Evolutionary conservation across 805 yeast species (phyloP).

Genomic region (Cyberlindnera euphorbiiphila): DNA sequence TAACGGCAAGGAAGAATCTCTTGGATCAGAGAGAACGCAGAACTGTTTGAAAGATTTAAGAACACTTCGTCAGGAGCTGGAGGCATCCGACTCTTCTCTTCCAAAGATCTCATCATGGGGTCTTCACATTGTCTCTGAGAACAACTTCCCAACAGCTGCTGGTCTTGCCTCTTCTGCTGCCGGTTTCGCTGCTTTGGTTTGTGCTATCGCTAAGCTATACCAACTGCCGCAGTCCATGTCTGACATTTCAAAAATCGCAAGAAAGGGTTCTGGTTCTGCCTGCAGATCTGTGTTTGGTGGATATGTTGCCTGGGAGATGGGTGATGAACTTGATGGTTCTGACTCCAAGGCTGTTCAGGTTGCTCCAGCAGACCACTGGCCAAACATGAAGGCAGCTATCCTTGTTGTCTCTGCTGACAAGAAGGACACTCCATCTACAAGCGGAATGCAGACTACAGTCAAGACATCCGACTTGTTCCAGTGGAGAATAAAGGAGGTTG

Average conservation of each 20-base stretch:
- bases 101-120: conserved; percentile 62
- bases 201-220: conserved; percentile 82
- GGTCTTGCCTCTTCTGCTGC: conserved; percentile 98
- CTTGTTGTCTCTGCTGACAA: conserved; percentile 90
- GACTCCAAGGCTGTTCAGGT: conserved; percentile 94
- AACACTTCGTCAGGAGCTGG: conserved; percentile 57
- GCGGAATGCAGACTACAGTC: conserved; percentile 96
- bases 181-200: conserved; percentile 94
- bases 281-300: conserved; percentile 98
- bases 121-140: conserved; percentile 83
- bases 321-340: conserved; percentile 64
- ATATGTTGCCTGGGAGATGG: conserved; percentile 99
- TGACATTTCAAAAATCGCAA: conserved; percentile 87
- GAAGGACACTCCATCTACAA: conserved; percentile 91
- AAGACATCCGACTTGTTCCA: conserved; percentile 81
- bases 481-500: conserved; percentile 74
- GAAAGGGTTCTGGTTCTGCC: conserved; percentile 98
- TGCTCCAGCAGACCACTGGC: conserved; percentile 86
- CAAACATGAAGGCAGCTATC: conserved; percentile 85
- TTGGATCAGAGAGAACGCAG: conserved; percentile 57
- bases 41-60: conserved; percentile 79
- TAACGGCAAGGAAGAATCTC: conserved; percentile 77
- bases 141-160: conserved; percentile 99
- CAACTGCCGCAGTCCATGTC: conserved; percentile 80
- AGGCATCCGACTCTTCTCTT: conserved; percentile 45